Evolutionary conservation across 2,329 filamentous ascomycete genomes (phyloP).

Genomic region (Fusarium udum): DNA sequence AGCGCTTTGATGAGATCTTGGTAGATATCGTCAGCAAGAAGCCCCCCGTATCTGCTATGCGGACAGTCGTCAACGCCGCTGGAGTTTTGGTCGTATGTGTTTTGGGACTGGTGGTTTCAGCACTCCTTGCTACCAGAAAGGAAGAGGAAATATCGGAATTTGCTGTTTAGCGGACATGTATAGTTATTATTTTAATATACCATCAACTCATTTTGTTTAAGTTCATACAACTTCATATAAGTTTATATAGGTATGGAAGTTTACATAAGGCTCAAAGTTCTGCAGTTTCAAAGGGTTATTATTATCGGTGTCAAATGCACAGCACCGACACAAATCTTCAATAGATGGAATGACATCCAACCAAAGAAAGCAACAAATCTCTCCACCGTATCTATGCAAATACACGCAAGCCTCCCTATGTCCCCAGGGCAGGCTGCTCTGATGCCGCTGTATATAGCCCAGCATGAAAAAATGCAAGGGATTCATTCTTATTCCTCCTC

Average conservation of each 20-base stretch:
- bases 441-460: slow-evolving; percentile 2
- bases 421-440: neutral
- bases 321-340: slow-evolving; percentile 10
- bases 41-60: slow-evolving; percentile 41
- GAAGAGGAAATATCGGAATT: neutral
- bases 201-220: neutral
- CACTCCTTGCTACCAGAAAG: slow-evolving; percentile 9
- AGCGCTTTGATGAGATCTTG: slow-evolving; percentile 74
- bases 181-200: neutral
- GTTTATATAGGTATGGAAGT: too few species aligned
- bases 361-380: slow-evolving; percentile 30
- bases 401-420: slow-evolving; percentile 23
- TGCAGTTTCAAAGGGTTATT: slow-evolving; percentile 11
- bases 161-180: neutral
- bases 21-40: slow-evolving; percentile 56
- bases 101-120: slow-evolving; percentile 40
- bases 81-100: slow-evolving; percentile 44
- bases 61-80: slow-evolving; percentile 45
- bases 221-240: neutral
- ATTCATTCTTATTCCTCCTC: slow-evolving; percentile 26
- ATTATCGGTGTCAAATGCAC: slow-evolving; percentile 17
- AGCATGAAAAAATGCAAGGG: slow-evolving; percentile 20
- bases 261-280: neutral
- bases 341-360: slow-evolving; percentile 3
- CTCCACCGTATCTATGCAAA: slow-evolving; percentile 37